A percentile compares a stretch with the other conserved stretches of the same genome.
phyloP scores from a whole-genome alignment of 1,284 basidiomycete genomes.

The Rhodotorula sp. region DNA sequence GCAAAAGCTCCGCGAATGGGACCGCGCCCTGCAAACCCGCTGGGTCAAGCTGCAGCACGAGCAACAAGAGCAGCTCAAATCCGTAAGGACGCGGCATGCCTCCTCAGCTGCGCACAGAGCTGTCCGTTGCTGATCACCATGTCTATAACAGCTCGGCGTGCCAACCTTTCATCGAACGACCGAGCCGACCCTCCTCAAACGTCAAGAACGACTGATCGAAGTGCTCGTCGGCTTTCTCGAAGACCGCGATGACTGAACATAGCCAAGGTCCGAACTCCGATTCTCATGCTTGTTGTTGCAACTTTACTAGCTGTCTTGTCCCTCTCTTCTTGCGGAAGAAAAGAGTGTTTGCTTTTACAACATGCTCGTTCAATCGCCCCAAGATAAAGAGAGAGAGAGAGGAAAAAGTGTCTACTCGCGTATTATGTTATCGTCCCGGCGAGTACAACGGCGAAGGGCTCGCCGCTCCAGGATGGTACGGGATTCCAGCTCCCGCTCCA shows the following conservation, averaged over 20 bases:
- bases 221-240: slow-evolving; percentile 39
- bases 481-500: background rate
- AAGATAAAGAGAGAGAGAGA: too few relatives aligned
- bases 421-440: too few relatives aligned
- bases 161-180: slow-evolving; percentile 30
- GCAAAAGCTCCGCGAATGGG: slow-evolving; percentile 25
- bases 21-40: slow-evolving; percentile 8
- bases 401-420: too few relatives aligned
- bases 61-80: slow-evolving; percentile 23
- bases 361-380: too few relatives aligned
- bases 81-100: background rate
- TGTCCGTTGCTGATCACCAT: background rate
- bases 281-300: too few relatives aligned
- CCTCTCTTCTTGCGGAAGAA: background rate
- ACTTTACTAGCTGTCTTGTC: too few relatives aligned
- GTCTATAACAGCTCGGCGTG: slow-evolving; percentile 20
- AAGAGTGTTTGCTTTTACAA: too few relatives aligned
- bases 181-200: slow-evolving; percentile 25
- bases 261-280: too few relatives aligned
- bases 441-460: too few relatives aligned
- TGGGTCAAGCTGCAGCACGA: slow-evolving; percentile 22
- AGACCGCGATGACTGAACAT: slow-evolving; percentile 14
- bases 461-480: background rate
- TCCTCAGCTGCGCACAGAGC: too few relatives aligned
- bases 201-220: slow-evolving; percentile 33